phyloP scores from a whole-genome alignment of 2,329 filamentous ascomycete species.

The Pestalotiopsis sp. region DNA sequence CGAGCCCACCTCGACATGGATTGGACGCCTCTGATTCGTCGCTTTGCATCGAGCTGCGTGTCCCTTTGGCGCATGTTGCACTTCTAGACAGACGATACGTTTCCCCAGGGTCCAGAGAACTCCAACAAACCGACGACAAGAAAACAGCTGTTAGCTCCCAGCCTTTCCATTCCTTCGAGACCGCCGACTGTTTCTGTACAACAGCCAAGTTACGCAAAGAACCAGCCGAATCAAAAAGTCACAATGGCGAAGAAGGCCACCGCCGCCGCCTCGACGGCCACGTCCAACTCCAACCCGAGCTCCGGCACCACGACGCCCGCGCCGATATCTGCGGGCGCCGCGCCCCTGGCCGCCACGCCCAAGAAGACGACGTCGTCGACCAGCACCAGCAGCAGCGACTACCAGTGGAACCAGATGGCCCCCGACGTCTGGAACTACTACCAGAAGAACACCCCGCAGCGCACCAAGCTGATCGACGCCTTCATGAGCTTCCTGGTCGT shows the following conservation, averaged over 20 bases:
- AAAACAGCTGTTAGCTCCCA: neutral
- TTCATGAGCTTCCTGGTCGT: slow-evolving; percentile 88
- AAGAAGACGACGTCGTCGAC: slow-evolving; percentile 22
- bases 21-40: slow-evolving; percentile 11
- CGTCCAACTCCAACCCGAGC: slow-evolving; percentile 16
- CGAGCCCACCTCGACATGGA: slow-evolving; percentile 2
- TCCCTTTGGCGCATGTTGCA: slow-evolving; percentile 12
- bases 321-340: slow-evolving; percentile 21
- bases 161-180: neutral
- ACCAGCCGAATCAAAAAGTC: neutral
- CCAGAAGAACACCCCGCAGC: slow-evolving; percentile 78
- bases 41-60: slow-evolving; percentile 11
- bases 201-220: neutral
- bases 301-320: slow-evolving; percentile 17
- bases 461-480: slow-evolving; percentile 87
- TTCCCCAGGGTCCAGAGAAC: slow-evolving; percentile 19
- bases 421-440: slow-evolving; percentile 79
- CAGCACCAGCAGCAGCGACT: slow-evolving; percentile 14
- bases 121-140: neutral
- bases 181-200: neutral
- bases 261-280: neutral
- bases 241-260: slow-evolving; percentile 12
- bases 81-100: slow-evolving; percentile 3
- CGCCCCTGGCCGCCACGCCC: slow-evolving; percentile 5
- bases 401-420: slow-evolving; percentile 62